Percentiles rank a stretch among this genome's conserved stretches.
These are phyloP conservation scores for Termitomyces sp. DNA, from an alignment of 768 basidiomycete genomes.

Conservation along the genomic window DNA sequence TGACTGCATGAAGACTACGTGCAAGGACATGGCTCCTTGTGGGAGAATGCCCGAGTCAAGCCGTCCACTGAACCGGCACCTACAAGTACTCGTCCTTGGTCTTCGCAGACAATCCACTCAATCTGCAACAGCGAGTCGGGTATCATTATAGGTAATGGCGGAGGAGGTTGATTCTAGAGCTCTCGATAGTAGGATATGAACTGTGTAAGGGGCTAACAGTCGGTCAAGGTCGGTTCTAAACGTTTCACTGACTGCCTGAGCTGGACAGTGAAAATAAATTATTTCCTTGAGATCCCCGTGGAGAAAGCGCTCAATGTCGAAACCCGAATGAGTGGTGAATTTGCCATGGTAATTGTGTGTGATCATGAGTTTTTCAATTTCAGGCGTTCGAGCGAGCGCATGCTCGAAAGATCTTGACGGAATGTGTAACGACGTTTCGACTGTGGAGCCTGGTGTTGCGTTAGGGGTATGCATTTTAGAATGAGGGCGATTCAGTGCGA, in stretches of 20 bases:
- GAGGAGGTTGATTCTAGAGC: not conserved
- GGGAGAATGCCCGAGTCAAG: not conserved
- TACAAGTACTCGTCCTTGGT: not conserved
- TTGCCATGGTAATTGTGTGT: constrained; percentile 3
- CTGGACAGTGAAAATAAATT: constrained; percentile 4
- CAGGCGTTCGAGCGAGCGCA: not conserved
- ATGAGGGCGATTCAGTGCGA: not conserved
- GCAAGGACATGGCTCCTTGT: not conserved
- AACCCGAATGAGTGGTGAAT: constrained; percentile 8
- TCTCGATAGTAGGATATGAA: constrained; percentile 1
- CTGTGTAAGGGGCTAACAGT: constrained; percentile 2
- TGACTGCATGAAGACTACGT: constrained; percentile 1
- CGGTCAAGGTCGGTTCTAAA: constrained; percentile 5
- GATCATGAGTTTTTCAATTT: constrained; percentile 5
- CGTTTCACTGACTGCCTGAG: not conserved
- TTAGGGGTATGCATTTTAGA: not conserved
- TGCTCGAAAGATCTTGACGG: constrained; percentile 5
- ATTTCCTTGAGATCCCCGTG: constrained; percentile 3
- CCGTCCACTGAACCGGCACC: not conserved
- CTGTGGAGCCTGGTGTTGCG: not conserved
- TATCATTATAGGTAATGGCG: not conserved
- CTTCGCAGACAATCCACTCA: not conserved
- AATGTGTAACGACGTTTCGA: not conserved
- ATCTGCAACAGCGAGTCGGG: not conserved
- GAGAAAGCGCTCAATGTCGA: not conserved